These are phyloP conservation scores for Leishmania mexicana DNA, from an alignment of 208 protist genomes.

Conservation along the genomic window DNA sequence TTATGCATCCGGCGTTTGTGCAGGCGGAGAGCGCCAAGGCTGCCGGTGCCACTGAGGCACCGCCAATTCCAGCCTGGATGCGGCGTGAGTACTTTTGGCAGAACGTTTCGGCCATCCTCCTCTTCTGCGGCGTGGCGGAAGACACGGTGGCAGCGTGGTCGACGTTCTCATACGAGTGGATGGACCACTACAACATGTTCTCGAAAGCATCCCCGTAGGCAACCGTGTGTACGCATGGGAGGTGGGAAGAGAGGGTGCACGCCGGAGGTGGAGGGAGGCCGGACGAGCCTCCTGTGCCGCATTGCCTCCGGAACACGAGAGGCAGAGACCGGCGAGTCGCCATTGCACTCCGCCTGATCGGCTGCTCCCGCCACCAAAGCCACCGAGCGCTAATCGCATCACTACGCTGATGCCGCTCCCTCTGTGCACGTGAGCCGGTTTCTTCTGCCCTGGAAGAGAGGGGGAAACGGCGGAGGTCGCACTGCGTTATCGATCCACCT, in stretches of 20 bases:
- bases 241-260: background rate
- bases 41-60: conserved; percentile 37
- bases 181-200: conserved; percentile 91
- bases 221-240: no score
- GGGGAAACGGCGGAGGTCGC: background rate
- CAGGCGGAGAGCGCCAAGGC: conserved; percentile 52
- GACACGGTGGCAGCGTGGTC: conserved; percentile 43
- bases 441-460: no score
- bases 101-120: conserved; percentile 62
- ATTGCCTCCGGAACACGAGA: background rate
- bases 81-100: conserved; percentile 85
- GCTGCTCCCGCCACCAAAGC: background rate
- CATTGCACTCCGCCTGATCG: background rate
- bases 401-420: background rate
- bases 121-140: conserved; percentile 49
- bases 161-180: conserved; percentile 60
- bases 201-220: conserved; percentile 45
- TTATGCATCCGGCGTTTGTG: conserved; percentile 78
- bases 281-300: background rate
- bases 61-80: conserved; percentile 84
- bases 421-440: background rate
- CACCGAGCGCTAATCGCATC: no score
- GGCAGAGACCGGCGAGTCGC: background rate
- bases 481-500: background rate
- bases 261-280: background rate